A percentile compares a stretch with the other conserved stretches of the same genome.
phyloP scores from a whole-genome alignment of 768 basidiomycete species.

The Tylopilus balloui region DNA sequence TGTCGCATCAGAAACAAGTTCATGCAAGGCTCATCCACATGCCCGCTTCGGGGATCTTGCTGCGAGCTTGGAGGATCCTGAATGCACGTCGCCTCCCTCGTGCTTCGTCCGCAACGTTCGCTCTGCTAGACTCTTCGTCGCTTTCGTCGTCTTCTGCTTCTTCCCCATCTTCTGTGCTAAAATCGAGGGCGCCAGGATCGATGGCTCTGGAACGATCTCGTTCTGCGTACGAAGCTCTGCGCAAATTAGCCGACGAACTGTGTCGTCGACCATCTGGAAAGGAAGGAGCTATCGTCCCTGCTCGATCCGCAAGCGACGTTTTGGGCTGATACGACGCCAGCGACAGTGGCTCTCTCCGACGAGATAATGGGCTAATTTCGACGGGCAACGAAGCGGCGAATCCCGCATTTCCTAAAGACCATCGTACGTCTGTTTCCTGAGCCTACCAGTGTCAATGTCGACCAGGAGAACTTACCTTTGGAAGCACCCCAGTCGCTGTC shows the following conservation, averaged over 20 bases:
- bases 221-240: constrained; percentile 61
- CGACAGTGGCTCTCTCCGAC: constrained; percentile 39
- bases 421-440: constrained; percentile 24
- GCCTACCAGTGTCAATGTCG: background rate
- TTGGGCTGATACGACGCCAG: constrained; percentile 58
- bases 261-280: constrained; percentile 18
- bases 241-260: constrained; percentile 45
- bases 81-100: constrained; percentile 57
- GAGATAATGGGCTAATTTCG: constrained; percentile 42
- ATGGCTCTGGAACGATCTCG: constrained; percentile 59
- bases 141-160: constrained; percentile 40
- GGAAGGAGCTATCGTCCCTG: constrained; percentile 29
- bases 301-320: constrained; percentile 39
- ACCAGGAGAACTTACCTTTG: constrained; percentile 19
- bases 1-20: constrained; percentile 8
- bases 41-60: constrained; percentile 60
- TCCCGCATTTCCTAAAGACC: constrained; percentile 28
- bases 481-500: constrained; percentile 26
- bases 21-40: constrained; percentile 81
- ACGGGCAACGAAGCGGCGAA: constrained; percentile 62
- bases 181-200: constrained; percentile 69
- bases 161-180: constrained; percentile 47
- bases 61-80: constrained; percentile 67
- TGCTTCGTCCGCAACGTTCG: constrained; percentile 27
- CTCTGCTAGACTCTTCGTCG: constrained; percentile 20